A percentile compares a stretch with the other conserved stretches of the same genome.
These are phyloP conservation scores for Lachancea dasiensis DNA, from an alignment of 805 yeast genomes.

Conservation along the genomic window DNA sequence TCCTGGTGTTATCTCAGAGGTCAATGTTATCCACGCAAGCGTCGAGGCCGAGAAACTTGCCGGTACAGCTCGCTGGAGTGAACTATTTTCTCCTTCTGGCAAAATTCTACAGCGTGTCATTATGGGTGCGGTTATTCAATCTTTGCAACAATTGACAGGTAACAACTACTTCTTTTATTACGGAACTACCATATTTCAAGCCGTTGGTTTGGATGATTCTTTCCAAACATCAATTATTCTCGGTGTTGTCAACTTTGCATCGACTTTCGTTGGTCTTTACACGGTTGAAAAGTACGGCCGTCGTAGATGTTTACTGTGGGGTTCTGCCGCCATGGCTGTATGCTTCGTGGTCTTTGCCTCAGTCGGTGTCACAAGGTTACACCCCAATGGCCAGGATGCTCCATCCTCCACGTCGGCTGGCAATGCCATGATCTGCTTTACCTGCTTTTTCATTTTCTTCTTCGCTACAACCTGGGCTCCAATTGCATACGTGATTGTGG, in stretches of 20 bases:
- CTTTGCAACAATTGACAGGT: constrained; percentile 66
- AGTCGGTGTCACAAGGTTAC: constrained; percentile 49
- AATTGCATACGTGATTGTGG: constrained; percentile 55
- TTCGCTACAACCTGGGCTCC: constrained; percentile 79
- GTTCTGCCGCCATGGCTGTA: constrained; percentile 43
- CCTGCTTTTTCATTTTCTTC: constrained; percentile 65
- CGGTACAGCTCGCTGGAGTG: constrained; percentile 62
- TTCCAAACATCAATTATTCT: constrained; percentile 54
- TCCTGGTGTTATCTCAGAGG: constrained; percentile 50
- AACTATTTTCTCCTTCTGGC: constrained; percentile 62
- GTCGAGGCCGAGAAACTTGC: constrained; percentile 55
- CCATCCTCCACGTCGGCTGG: constrained; percentile 51
- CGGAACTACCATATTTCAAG: constrained; percentile 56
- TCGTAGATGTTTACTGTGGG: constrained; percentile 42
- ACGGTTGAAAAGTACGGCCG: constrained; percentile 52
- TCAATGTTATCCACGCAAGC: constrained; percentile 53
- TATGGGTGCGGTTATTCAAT: constrained; percentile 52
- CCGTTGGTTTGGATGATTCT: constrained; percentile 56
- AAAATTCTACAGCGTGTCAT: constrained; percentile 43
- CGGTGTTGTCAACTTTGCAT: constrained; percentile 55
- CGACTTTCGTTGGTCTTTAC: constrained; percentile 49
- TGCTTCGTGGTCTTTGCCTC: constrained; percentile 49
- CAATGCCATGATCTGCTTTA: constrained; percentile 62
- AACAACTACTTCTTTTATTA: constrained; percentile 63
- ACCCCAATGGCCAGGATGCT: constrained; percentile 38